Percentiles rank a stretch among this genome's conserved stretches.
Evolutionary conservation across 495 filamentous ascomycete species (phyloP).

Genomic region (Annulohypoxylon moriforme): DNA sequence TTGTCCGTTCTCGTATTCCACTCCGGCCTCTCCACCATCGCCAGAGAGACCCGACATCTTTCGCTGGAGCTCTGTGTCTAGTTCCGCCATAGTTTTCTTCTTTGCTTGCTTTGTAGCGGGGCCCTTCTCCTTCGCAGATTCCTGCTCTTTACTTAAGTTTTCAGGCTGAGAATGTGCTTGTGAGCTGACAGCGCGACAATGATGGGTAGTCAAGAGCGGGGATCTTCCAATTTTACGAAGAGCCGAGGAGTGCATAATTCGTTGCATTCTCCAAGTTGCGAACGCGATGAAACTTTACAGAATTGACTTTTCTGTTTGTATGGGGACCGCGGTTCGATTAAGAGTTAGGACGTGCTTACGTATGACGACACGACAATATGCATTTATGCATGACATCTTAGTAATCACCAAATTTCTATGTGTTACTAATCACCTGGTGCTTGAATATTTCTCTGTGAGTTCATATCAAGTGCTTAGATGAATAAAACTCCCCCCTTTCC

Average conservation of each 20-base stretch:
- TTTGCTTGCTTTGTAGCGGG: constrained; percentile 17
- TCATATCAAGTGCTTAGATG: too few species aligned
- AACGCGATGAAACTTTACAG: background rate
- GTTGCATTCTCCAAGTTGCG: background rate
- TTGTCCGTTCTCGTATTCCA: constrained; percentile 83
- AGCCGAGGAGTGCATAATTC: background rate
- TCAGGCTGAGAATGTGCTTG: constrained; percentile 5
- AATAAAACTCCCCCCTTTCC: background rate
- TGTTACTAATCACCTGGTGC: too few species aligned
- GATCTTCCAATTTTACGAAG: too few species aligned
- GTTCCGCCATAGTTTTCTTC: constrained; percentile 68
- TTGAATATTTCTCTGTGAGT: background rate
- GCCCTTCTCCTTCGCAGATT: background rate
- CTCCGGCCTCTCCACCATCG: constrained; percentile 79
- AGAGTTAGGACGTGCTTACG: too few species aligned
- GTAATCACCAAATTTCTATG: too few species aligned
- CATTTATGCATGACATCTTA: too few species aligned
- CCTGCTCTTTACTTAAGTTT: background rate
- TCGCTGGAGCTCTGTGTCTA: constrained; percentile 74
- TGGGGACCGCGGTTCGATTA: too few species aligned
- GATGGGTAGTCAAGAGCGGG: background rate
- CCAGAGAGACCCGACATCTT: constrained; percentile 77
- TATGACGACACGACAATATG: too few species aligned
- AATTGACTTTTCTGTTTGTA: background rate
- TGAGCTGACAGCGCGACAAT: background rate